Conservation (phyloP, 345 rosid species). For the Kandelia obovata region DNA sequence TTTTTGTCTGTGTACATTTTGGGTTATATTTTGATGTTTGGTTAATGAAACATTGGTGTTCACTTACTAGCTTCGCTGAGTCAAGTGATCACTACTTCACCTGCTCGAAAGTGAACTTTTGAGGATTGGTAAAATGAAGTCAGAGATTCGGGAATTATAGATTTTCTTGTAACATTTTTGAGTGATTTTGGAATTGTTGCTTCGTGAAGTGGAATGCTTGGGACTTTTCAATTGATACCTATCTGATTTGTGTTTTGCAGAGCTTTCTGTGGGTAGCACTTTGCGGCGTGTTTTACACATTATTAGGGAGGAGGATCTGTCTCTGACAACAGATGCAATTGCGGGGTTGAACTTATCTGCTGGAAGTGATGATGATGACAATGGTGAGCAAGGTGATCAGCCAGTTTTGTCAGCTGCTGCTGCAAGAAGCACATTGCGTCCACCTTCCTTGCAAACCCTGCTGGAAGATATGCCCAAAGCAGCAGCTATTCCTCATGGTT, state of each 20-base stretch:
- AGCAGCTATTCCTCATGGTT: constrained; percentile 51
- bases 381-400: constrained; percentile 36
- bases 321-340: constrained; percentile 58
- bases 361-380: constrained; percentile 52
- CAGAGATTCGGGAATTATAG: too few species aligned
- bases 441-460: constrained; percentile 74
- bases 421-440: constrained; percentile 67
- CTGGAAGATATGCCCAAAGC: constrained; percentile 66
- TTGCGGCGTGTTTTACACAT: constrained; percentile 87
- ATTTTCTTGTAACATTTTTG: background rate
- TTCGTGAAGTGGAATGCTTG: background rate
- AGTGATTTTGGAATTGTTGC: background rate
- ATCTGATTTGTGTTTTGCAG: constrained; percentile 40
- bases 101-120: too few species aligned
- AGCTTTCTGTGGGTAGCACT: constrained; percentile 88
- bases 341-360: constrained; percentile 52
- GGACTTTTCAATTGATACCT: background rate
- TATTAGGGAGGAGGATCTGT: constrained; percentile 81
- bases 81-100: too few species aligned
- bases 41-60: too few species aligned
- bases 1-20: too few species aligned
- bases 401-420: constrained; percentile 70
- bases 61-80: too few species aligned
- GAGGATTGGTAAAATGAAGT: too few species aligned
- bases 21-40: too few species aligned